These are phyloP conservation scores for Alternaria novae-zelandiae DNA, from an alignment of 2,329 filamentous ascomycete species.

Conservation along the genomic window DNA sequence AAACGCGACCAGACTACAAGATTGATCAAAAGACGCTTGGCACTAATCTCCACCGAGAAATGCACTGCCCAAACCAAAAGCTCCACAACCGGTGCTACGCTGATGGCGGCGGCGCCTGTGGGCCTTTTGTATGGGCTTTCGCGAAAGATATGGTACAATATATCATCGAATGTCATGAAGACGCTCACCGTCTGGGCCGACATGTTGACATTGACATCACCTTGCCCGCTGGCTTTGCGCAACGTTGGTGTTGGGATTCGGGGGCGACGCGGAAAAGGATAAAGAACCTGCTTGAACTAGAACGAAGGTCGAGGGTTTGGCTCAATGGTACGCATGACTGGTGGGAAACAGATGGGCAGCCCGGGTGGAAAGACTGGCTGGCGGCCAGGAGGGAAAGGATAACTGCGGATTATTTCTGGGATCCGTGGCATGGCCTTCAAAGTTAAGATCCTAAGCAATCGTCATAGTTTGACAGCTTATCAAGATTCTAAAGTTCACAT, in stretches of 20 bases:
- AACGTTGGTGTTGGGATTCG: background rate
- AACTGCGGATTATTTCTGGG: background rate
- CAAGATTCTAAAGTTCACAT: background rate
- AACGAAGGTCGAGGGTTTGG: background rate
- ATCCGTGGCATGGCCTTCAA: background rate
- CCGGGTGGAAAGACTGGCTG: background rate
- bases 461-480: background rate
- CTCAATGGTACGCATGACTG: background rate
- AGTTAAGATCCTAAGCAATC: background rate
- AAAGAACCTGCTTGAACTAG: background rate
- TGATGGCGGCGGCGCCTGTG: background rate
- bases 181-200: background rate
- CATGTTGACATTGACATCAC: background rate
- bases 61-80: background rate
- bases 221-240: background rate
- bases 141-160: slow-evolving; percentile 2
- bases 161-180: background rate
- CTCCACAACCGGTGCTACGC: background rate
- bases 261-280: background rate
- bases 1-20: background rate
- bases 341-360: background rate
- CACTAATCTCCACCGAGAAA: background rate
- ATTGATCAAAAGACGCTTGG: background rate
- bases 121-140: slow-evolving; percentile 1
- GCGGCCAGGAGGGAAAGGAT: background rate